Conservation (phyloP, 352 stramenopile species). For the Phytophthora capsici region DNA sequence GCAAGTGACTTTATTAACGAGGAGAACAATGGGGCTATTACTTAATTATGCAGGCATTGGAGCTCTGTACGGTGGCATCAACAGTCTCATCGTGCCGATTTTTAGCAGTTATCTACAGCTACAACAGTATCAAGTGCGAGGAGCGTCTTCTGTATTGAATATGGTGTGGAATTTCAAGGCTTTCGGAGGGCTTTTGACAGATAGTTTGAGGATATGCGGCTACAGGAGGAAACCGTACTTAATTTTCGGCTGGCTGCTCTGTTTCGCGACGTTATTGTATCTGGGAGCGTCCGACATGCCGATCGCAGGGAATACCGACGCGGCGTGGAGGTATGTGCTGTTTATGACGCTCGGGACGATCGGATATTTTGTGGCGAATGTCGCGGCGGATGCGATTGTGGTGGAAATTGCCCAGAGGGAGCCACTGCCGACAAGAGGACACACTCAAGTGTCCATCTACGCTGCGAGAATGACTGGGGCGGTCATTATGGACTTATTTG, state of each 20-base stretch:
- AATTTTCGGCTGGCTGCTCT: conserved; percentile 62
- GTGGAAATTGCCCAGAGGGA: conserved; percentile 79
- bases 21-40: conserved; percentile 58
- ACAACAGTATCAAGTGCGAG: conserved; percentile 66
- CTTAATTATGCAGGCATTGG: conserved; percentile 78
- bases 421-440: conserved; percentile 53
- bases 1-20: conserved; percentile 51
- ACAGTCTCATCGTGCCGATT: conserved; percentile 58
- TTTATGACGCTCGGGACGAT: conserved; percentile 82
- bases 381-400: conserved; percentile 81
- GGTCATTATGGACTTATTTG: conserved; percentile 59
- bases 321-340: conserved; percentile 68
- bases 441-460: conserved; percentile 66
- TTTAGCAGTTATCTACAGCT: conserved; percentile 71
- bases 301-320: not conserved
- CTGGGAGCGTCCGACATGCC: conserved; percentile 27
- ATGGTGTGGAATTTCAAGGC: conserved; percentile 73
- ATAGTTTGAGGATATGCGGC: conserved; percentile 65
- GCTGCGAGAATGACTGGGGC: conserved; percentile 49
- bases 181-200: conserved; percentile 65
- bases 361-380: conserved; percentile 88
- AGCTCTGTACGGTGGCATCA: conserved; percentile 71
- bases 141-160: conserved; percentile 57
- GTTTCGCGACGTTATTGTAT: conserved; percentile 43
- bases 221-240: conserved; percentile 77